Evolutionary conservation across 1,284 basidiomycete species (phyloP).

Genomic region (Pterula multifida): DNA sequence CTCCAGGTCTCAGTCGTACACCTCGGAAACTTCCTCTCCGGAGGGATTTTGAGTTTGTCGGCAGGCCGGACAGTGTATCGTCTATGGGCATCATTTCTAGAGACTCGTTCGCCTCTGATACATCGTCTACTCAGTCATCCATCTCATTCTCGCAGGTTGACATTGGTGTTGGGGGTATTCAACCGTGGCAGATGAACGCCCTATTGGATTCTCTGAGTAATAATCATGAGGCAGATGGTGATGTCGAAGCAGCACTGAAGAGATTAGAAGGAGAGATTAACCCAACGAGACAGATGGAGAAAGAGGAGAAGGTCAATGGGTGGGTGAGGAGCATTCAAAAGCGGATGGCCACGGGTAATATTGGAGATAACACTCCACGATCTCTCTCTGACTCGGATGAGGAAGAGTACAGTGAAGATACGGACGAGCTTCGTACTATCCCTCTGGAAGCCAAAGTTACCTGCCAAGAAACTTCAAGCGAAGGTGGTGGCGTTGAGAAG

Average conservation of each 20-base stretch:
- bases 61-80: conserved; percentile 59
- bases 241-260: conserved; percentile 68
- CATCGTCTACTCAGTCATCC: conserved; percentile 29
- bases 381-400: conserved; percentile 35
- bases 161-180: conserved; percentile 40
- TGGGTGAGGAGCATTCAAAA: conserved; percentile 69
- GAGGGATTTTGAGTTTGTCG: conserved; percentile 67
- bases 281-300: conserved; percentile 52
- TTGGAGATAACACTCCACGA: conserved; percentile 38
- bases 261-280: conserved; percentile 78
- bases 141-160: conserved; percentile 26
- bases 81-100: conserved; percentile 62
- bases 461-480: too few relatives aligned
- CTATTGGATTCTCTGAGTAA: conserved; percentile 67
- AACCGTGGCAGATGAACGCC: conserved; percentile 72
- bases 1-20: conserved; percentile 43
- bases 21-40: conserved; percentile 52
- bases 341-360: conserved; percentile 48
- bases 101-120: conserved; percentile 35
- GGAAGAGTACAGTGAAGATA: conserved; percentile 17
- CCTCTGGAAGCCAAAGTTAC: too few relatives aligned
- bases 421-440: background rate
- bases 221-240: conserved; percentile 61
- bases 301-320: conserved; percentile 64
- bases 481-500: background rate